Percentiles rank a stretch among this genome's conserved stretches.
Conservation (phyloP, 441 rosid genomes). For the Populus hybrid region DNA sequence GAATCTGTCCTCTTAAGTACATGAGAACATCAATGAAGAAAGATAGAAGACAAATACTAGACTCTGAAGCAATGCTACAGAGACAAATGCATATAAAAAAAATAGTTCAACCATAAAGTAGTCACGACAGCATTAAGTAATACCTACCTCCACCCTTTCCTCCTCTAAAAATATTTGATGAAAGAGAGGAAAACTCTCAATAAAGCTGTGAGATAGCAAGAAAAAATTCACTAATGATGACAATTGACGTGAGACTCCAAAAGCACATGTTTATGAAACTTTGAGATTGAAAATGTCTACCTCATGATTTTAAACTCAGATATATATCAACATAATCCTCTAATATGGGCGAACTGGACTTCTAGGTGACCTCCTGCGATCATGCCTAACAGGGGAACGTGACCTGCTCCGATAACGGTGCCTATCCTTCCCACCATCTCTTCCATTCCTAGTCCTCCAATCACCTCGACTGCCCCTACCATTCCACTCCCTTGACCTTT, state of each 20-base stretch:
- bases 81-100: slow-evolving; percentile 21
- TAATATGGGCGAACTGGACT: slow-evolving; percentile 69
- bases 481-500: slow-evolving; percentile 55
- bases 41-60: slow-evolving; percentile 19
- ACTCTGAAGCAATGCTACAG: slow-evolving; percentile 30
- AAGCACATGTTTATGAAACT: slow-evolving; percentile 48
- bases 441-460: slow-evolving; percentile 70
- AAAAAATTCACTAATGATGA: slow-evolving; percentile 53
- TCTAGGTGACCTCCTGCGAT: slow-evolving; percentile 67
- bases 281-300: slow-evolving; percentile 56
- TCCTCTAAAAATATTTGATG: slow-evolving; percentile 50
- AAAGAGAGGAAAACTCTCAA: slow-evolving; percentile 68
- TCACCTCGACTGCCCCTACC: slow-evolving; percentile 55
- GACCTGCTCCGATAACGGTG: slow-evolving; percentile 71
- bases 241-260: slow-evolving; percentile 39
- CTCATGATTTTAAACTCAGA: slow-evolving; percentile 63
- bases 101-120: slow-evolving; percentile 30
- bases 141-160: slow-evolving; percentile 94
- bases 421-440: slow-evolving; percentile 57
- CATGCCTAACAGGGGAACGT: slow-evolving; percentile 75
- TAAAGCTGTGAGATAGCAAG: slow-evolving; percentile 80
- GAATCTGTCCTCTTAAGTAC: slow-evolving; percentile 33
- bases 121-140: slow-evolving; percentile 34
- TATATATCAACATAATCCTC: slow-evolving; percentile 50
- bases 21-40: slow-evolving; percentile 26